Percentiles rank a stretch among this genome's conserved stretches.
Conservation (phyloP, 2,329 filamentous ascomycete species). For the Cladobotryum protrusum region DNA sequence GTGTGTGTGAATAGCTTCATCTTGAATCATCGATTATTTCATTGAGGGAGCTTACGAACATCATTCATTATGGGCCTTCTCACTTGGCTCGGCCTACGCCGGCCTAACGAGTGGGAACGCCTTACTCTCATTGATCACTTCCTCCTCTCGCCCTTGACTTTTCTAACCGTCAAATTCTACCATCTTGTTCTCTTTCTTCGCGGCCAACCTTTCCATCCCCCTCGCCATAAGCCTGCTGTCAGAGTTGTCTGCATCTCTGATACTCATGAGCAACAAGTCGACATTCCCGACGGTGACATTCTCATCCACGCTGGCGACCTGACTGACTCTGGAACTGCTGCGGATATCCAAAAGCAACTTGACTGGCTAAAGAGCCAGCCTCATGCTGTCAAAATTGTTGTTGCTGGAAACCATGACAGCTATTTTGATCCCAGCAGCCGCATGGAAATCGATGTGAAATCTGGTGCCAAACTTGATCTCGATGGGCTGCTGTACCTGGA, state of each 20-base stretch:
- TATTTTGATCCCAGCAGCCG: slow-evolving; percentile 69
- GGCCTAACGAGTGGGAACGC: slow-evolving; percentile 41
- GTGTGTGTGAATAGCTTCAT: no score
- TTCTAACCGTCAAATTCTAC: slow-evolving; percentile 57
- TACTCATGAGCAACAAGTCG: slow-evolving; percentile 63
- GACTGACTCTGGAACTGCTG: slow-evolving; percentile 63
- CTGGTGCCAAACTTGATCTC: slow-evolving; percentile 53
- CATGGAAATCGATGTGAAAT: slow-evolving; percentile 47
- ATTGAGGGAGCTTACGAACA: no score
- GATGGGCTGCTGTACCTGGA: slow-evolving; percentile 70
- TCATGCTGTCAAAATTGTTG: slow-evolving; percentile 72
- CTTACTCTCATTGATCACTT: slow-evolving; percentile 55
- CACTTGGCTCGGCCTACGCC: slow-evolving; percentile 40
- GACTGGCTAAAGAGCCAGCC: slow-evolving; percentile 74
- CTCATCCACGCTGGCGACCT: slow-evolving; percentile 89
- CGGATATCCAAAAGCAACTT: slow-evolving; percentile 73
- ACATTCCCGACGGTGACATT: slow-evolving; percentile 70
- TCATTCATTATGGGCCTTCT: slow-evolving; percentile 38
- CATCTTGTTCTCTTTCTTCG: slow-evolving; percentile 60
- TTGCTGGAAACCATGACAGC: slow-evolving; percentile 85
- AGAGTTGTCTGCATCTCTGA: slow-evolving; percentile 85
- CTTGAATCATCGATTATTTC: no score
- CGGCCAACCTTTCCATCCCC: slow-evolving; percentile 55
- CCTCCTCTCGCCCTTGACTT: slow-evolving; percentile 61
- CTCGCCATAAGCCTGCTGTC: slow-evolving; percentile 50